A percentile compares a stretch with the other conserved stretches of the same genome.
phyloP scores from a whole-genome alignment of 495 filamentous ascomycete species.

The Pseudomonodictys pantanalensis region DNA sequence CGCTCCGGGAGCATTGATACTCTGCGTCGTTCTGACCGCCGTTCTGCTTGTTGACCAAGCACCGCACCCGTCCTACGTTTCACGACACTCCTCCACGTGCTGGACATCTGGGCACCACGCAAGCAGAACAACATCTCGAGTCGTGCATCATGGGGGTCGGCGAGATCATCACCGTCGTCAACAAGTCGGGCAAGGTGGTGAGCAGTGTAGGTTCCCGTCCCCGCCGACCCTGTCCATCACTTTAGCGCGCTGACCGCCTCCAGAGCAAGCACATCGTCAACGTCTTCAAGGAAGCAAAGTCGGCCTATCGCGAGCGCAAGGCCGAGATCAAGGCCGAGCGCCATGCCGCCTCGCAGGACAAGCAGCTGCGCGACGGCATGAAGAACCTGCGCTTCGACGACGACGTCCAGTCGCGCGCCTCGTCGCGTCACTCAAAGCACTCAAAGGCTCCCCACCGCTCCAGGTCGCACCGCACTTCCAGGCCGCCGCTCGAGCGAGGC shows the following conservation, averaged over 20 bases:
- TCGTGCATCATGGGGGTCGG: constrained; percentile 42
- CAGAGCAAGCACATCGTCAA: constrained; percentile 85
- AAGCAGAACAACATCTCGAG: not conserved
- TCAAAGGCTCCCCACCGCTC: constrained; percentile 32
- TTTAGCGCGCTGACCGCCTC: constrained; percentile 33
- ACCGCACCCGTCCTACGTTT: constrained; percentile 16
- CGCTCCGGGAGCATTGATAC: not conserved
- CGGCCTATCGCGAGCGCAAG: constrained; percentile 79
- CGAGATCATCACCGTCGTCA: constrained; percentile 84
- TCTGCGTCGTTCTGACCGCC: constrained; percentile 7
- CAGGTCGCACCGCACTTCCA: constrained; percentile 19
- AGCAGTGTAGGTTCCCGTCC: constrained; percentile 65
- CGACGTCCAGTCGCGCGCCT: constrained; percentile 36
- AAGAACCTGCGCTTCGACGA: constrained; percentile 53
- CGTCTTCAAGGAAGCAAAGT: constrained; percentile 84
- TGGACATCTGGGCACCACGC: too few species aligned
- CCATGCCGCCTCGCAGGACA: constrained; percentile 54
- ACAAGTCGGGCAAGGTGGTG: constrained; percentile 88
- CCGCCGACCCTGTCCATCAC: not conserved
- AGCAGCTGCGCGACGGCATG: constrained; percentile 50
- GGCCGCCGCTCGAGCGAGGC: constrained; percentile 38
- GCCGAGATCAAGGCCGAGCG: constrained; percentile 69
- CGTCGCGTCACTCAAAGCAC: constrained; percentile 31
- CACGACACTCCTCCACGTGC: constrained; percentile 15
- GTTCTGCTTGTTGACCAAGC: constrained; percentile 28